A percentile compares a stretch with the other conserved stretches of the same genome.
Evolutionary conservation across 148 eudicot genomes (phyloP).

Genomic region (Rhododendron molle): DNA sequence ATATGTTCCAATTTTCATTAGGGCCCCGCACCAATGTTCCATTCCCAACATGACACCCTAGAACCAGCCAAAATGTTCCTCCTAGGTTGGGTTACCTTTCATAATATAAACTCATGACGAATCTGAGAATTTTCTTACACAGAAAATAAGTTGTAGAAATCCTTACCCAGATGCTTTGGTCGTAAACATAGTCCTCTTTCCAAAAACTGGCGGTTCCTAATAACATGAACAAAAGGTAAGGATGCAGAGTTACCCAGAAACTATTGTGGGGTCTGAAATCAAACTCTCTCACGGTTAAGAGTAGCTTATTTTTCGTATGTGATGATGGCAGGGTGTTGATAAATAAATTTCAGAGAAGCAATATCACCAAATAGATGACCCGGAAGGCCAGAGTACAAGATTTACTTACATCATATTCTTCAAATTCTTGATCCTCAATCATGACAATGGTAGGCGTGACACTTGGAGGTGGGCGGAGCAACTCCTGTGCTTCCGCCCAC

Average conservation of each 20-base stretch:
- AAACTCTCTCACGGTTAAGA: background rate
- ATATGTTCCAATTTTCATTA: background rate
- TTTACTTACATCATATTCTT: slow-evolving; percentile 78
- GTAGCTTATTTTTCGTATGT: background rate
- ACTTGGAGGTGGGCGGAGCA: slow-evolving; percentile 69
- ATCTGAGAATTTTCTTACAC: background rate
- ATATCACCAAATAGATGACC: background rate
- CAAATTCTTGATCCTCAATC: slow-evolving; percentile 69
- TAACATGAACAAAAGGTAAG: slow-evolving; percentile 16
- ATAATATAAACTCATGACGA: background rate
- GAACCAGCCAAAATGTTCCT: background rate
- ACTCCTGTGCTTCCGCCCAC: slow-evolving; percentile 88
- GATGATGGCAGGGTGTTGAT: background rate
- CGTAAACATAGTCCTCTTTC: slow-evolving; percentile 65
- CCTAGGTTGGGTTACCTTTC: background rate
- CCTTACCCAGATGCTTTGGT: slow-evolving; percentile 63
- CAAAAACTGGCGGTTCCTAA: slow-evolving; percentile 92
- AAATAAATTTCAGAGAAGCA: background rate
- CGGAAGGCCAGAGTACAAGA: background rate
- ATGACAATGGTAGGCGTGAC: slow-evolving; percentile 52
- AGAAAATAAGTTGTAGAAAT: background rate
- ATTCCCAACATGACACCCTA: background rate
- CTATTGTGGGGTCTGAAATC: background rate
- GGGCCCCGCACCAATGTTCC: slow-evolving; percentile 1
- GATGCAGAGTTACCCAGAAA: background rate